A percentile compares a stretch with the other conserved stretches of the same genome.
Evolutionary conservation across 2,329 filamentous ascomycete species (phyloP).

Genomic region (Sclerotinia spermophila): DNA sequence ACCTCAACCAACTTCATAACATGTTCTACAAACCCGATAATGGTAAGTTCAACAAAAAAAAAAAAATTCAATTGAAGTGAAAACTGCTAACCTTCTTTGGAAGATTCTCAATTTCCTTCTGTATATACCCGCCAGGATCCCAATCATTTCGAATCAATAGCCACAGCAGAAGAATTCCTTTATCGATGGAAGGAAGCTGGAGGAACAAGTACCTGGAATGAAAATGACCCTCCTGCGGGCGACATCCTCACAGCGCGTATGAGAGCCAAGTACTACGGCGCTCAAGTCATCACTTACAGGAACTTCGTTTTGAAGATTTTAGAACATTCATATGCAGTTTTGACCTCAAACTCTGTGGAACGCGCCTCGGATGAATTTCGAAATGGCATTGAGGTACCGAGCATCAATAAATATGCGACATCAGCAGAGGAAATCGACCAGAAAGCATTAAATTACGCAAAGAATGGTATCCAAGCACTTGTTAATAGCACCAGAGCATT

Average conservation of each 20-base stretch:
- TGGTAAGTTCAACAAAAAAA: too few relatives aligned
- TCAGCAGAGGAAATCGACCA: constrained; percentile 39
- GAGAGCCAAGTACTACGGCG: constrained; percentile 92
- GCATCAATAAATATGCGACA: constrained; percentile 40
- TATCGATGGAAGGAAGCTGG: constrained; percentile 8
- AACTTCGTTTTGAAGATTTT: constrained; percentile 64
- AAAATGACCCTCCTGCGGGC: constrained; percentile 61
- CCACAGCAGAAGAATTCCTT: constrained; percentile 41
- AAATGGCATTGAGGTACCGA: constrained; percentile 34
- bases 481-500: constrained; percentile 85
- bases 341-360: constrained; percentile 18
- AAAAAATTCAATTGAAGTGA: constrained; percentile 52
- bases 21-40: constrained; percentile 37
- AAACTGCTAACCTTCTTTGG: constrained; percentile 37
- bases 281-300: constrained; percentile 82
- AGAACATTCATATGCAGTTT: constrained; percentile 34
- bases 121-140: constrained; percentile 23
- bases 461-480: constrained; percentile 56
- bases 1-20: constrained; percentile 59
- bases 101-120: constrained; percentile 25
- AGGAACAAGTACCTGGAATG: constrained; percentile 46
- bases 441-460: constrained; percentile 52
- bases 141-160: constrained; percentile 45
- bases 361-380: constrained; percentile 28
- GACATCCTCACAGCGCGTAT: constrained; percentile 81